Conservation (phyloP, 2,329 filamentous ascomycete genomes). For the Alternaria dauci region DNA sequence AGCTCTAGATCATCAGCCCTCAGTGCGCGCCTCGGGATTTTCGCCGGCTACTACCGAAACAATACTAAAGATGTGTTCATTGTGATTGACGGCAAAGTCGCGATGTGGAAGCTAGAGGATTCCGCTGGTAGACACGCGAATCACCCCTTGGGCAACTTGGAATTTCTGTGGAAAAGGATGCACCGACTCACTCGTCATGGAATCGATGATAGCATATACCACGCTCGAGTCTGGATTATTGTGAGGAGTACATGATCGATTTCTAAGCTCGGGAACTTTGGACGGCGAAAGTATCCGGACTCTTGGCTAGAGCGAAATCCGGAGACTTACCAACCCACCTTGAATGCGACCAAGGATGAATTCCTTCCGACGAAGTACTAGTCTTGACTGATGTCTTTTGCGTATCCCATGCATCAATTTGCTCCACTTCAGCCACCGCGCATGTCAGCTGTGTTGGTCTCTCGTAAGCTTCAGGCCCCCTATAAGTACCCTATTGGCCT, state of each 20-base stretch:
- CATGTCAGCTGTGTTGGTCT: not conserved
- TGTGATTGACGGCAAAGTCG: not conserved
- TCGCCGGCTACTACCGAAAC: not conserved
- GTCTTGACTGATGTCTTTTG: not conserved
- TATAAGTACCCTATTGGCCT: slow-evolving; percentile 2
- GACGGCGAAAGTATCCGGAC: not conserved
- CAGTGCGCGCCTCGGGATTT: not conserved
- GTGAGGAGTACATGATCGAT: not conserved
- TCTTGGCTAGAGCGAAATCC: not conserved
- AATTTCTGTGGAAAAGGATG: not conserved
- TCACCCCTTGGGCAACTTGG: not conserved
- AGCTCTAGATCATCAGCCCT: not conserved
- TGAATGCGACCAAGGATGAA: accelerated
- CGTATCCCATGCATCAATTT: not conserved
- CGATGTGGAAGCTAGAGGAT: not conserved
- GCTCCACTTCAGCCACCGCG: slow-evolving; percentile 1
- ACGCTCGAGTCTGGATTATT: not conserved
- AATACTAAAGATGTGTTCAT: not conserved
- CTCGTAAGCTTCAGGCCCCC: not conserved
- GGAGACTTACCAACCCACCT: not conserved
- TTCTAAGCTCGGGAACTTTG: not conserved
- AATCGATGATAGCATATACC: not conserved
- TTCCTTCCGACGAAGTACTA: not conserved
- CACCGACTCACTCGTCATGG: not conserved
- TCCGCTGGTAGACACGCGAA: not conserved